A percentile compares a stretch with the other conserved stretches of the same genome.
Conservation (phyloP, 495 filamentous ascomycete genomes). For the Xeromyces bisporus region DNA sequence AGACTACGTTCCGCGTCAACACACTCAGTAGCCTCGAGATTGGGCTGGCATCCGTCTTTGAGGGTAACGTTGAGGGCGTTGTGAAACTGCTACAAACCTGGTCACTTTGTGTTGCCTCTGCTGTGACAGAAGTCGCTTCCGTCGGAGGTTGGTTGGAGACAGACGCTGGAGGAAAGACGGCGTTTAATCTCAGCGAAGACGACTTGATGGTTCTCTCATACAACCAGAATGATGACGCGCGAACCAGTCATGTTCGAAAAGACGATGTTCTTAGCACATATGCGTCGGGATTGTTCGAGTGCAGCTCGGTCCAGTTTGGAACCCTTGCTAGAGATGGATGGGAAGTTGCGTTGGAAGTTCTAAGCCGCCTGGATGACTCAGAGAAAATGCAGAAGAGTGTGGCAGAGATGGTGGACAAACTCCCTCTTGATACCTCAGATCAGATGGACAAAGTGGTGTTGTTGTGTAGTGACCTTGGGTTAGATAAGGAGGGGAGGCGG, state of each 20-base stretch:
- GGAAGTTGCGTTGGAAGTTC: constrained; percentile 66
- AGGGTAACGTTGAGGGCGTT: constrained; percentile 56
- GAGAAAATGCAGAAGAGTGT: constrained; percentile 49
- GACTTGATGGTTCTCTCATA: constrained; percentile 48
- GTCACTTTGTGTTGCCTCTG: constrained; percentile 58
- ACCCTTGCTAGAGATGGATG: constrained; percentile 48
- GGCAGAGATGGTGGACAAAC: constrained; percentile 39
- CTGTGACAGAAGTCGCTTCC: constrained; percentile 63
- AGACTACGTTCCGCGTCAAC: constrained; percentile 46
- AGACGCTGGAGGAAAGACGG: constrained; percentile 9
- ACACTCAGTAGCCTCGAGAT: constrained; percentile 56
- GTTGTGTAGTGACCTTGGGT: constrained; percentile 49
- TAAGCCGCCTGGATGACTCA: constrained; percentile 54
- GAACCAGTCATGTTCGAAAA: constrained; percentile 22
- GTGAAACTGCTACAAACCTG: constrained; percentile 56
- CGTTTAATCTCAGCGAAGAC: constrained; percentile 33
- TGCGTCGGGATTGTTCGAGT: constrained; percentile 35
- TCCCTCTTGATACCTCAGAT: constrained; percentile 44
- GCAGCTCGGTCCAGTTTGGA: constrained; percentile 23
- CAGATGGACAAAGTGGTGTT: constrained; percentile 61
- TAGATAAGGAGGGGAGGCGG: constrained; percentile 52
- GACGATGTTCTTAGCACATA: constrained; percentile 63
- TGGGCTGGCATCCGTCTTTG: constrained; percentile 59
- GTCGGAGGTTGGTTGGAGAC: constrained; percentile 54
- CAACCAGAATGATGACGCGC: constrained; percentile 15